These are phyloP conservation scores for Odontarrhena argentea DNA, from an alignment of 345 rosid species.

Conservation along the genomic window DNA sequence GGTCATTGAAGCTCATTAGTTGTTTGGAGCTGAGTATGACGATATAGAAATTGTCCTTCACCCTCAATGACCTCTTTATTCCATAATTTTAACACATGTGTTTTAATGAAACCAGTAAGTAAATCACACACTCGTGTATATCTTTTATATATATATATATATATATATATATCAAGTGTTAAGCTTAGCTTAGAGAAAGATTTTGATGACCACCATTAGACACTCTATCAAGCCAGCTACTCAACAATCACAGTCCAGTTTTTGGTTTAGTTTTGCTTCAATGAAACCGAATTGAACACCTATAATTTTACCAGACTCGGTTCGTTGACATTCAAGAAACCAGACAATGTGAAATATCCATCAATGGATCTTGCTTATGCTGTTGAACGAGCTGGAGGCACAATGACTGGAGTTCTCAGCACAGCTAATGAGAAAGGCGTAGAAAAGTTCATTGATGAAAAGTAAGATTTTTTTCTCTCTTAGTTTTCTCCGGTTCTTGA, in stretches of 20 bases:
- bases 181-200: conserved; percentile 1
- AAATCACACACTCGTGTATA: background rate
- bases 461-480: conserved; percentile 44
- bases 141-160: background rate
- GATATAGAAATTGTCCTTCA: conserved; percentile 89
- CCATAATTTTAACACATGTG: conserved; percentile 97
- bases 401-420: conserved; percentile 99
- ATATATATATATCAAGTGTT: background rate
- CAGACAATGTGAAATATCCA: conserved; percentile 87
- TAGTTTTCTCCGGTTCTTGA: background rate
- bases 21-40: conserved; percentile 90
- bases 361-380: conserved; percentile 95
- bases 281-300: background rate
- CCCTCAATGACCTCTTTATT: conserved; percentile 90
- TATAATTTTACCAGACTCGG: conserved; percentile 62
- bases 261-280: background rate
- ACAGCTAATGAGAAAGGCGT: conserved; percentile 95
- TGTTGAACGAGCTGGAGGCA: conserved; percentile 98
- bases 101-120: conserved; percentile 58
- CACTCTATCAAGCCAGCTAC: too few relatives aligned
- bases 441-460: conserved; percentile 77
- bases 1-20: conserved; percentile 97
- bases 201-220: background rate
- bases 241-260: too few relatives aligned
- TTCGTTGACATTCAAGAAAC: conserved; percentile 82